A percentile compares a stretch with the other conserved stretches of the same genome.
phyloP scores from a whole-genome alignment of 371 early-diverging fungal genomes.

The Synchytrium microbalum region DNA sequence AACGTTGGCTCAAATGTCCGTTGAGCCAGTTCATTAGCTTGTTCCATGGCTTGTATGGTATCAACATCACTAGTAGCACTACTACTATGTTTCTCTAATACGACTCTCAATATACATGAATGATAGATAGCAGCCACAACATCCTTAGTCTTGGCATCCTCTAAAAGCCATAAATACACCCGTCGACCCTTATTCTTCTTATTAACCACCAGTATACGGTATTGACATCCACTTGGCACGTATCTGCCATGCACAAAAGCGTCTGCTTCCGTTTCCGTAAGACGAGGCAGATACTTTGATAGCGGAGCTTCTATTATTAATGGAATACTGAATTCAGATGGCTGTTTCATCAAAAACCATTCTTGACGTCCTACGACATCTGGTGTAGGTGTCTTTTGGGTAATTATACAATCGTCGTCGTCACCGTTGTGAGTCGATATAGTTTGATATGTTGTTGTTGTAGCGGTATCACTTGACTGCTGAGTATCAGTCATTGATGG shows the following conservation, averaged over 20 bases:
- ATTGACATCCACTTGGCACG: conserved; percentile 13
- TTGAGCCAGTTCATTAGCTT: background rate
- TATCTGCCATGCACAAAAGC: conserved; percentile 6
- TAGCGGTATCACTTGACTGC: too few relatives aligned
- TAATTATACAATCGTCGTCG: too few relatives aligned
- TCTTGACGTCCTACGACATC: conserved; percentile 11
- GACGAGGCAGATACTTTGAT: background rate
- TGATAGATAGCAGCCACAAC: conserved; percentile 47
- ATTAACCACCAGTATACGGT: conserved; percentile 5
- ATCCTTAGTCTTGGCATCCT: conserved; percentile 32
- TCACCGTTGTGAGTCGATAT: too few relatives aligned
- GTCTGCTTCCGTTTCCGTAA: background rate
- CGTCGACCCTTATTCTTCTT: conserved; percentile 9
- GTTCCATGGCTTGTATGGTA: background rate
- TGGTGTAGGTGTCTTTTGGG: background rate
- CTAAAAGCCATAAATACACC: conserved; percentile 45
- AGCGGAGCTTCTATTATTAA: conserved; percentile 14
- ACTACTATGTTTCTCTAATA: conserved; percentile 13
- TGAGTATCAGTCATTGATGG: background rate
- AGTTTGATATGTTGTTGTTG: too few relatives aligned
- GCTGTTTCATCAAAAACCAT: conserved; percentile 21
- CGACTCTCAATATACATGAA: conserved; percentile 31
- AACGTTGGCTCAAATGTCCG: conserved; percentile 8
- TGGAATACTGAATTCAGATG: conserved; percentile 15
- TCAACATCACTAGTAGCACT: too few relatives aligned